A percentile compares a stretch with the other conserved stretches of the same genome.
Evolutionary conservation across 1,284 basidiomycete species (phyloP).

Genomic region (Ceratobasidium sp.): DNA sequence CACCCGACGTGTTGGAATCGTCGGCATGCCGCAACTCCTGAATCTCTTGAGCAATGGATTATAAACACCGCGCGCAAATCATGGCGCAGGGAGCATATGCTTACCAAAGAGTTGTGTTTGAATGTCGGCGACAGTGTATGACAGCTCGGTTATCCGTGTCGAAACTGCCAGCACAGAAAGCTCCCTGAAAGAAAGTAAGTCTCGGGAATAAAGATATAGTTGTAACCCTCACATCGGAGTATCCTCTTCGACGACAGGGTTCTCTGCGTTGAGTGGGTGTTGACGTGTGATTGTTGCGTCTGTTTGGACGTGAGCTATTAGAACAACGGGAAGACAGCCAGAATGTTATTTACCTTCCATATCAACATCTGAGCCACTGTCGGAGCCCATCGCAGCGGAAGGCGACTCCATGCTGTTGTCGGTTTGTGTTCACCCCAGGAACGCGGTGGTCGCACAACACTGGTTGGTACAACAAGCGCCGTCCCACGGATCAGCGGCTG

Average conservation of each 20-base stretch:
- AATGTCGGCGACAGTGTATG: conserved; percentile 81
- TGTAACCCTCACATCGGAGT: conserved; percentile 11
- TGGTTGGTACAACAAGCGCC: too few species aligned
- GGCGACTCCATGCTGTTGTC: not conserved
- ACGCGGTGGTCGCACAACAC: not conserved
- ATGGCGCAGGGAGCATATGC: conserved; percentile 43
- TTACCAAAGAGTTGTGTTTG: conserved; percentile 85
- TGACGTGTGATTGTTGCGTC: conserved; percentile 16
- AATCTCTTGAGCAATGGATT: conserved; percentile 61
- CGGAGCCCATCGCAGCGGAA: conserved; percentile 3
- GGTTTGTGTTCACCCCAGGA: not conserved
- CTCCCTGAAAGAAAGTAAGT: conserved; percentile 55
- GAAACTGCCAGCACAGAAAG: conserved; percentile 75
- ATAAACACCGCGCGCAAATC: conserved; percentile 32
- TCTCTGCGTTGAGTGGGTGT: not conserved
- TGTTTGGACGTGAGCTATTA: not conserved
- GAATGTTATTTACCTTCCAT: conserved; percentile 45
- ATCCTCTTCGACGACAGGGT: conserved; percentile 3
- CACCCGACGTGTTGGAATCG: conserved; percentile 49
- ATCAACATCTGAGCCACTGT: conserved; percentile 39
- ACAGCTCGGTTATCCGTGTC: conserved; percentile 82
- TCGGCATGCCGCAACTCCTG: conserved; percentile 84
- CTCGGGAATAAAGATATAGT: not conserved
- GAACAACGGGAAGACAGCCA: not conserved
- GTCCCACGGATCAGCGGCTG: too few species aligned